Base-by-base conservation (phyloP, 495 filamentous ascomycete species). In the Penicillium canescens region DNA sequence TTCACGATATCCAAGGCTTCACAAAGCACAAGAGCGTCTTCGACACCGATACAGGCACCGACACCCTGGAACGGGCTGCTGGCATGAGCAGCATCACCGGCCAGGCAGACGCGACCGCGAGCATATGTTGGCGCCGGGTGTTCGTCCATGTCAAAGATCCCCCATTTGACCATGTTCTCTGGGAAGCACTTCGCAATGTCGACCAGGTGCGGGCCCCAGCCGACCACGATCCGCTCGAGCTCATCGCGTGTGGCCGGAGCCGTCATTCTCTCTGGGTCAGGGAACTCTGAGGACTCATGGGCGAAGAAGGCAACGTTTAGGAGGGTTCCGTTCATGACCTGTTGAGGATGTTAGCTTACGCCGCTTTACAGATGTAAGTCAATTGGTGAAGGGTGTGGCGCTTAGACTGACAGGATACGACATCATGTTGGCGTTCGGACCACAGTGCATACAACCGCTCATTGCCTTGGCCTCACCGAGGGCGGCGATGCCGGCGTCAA, bases 21-120 rank as follows among this genome's bases (percentile, higher is more conserved):
- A 20, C 23, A 43, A 14, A 70, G 52, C n/a, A 60, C 62, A n/a
- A 70, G 46, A 5, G 65, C 71, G 40, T 76, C 73, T 45, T 76
- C 73, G 11, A 74, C 56, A 2, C 71, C 71, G 24, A 58, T 66
- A 42, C 75, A 62, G 0, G 75, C 76, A 0, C 76, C 74, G 1
- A 62, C 68, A 14, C 76, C 75, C n/a, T 72, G 69, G 46, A 70
- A 64, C 21, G 75, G 75, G n/a, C 51, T 63, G 4, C 63, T 55
- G 11, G 72, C 76, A 50, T 79, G 76, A 0, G 75, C 75, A 7
- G 75, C 70, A 46, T 78, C 75, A 0, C 75, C 75, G 2, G 55
- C 66, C 3, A 78, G 33, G 41, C 64, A 69, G 3, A 72, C 41
- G 0, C 61, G 39, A 9, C 65, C 67, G 9, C 34, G 21, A 11